Conservation (phyloP, 1,284 basidiomycete genomes). For the Pseudozyma sp. region DNA sequence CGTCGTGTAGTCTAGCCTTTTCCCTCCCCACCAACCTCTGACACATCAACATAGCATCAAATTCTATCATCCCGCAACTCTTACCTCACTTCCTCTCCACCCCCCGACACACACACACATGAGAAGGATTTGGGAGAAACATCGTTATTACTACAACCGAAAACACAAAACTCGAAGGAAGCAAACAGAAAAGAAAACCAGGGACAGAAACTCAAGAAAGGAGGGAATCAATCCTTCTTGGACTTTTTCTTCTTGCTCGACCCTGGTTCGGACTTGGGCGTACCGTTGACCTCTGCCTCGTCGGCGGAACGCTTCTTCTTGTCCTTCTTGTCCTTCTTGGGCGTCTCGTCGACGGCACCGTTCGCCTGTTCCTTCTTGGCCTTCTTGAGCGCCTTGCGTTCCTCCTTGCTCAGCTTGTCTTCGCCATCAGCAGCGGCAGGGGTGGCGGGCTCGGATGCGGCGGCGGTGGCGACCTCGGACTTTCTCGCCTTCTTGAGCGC, state of each 20-base stretch:
- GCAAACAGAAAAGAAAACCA: background rate
- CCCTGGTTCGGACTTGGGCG: conserved; percentile 49
- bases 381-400: conserved; percentile 55
- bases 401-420: conserved; percentile 57
- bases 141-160: conserved; percentile 43
- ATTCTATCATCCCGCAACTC: no score
- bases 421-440: conserved; percentile 73
- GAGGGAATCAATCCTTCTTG: conserved; percentile 37
- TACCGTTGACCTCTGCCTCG: conserved; percentile 49
- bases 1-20: conserved; percentile 45
- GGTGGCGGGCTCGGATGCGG: conserved; percentile 36
- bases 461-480: conserved; percentile 22
- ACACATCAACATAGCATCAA: background rate
- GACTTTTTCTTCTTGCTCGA: conserved; percentile 63
- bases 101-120: no score
- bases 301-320: conserved; percentile 60
- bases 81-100: no score
- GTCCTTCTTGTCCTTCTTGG: conserved; percentile 63
- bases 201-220: background rate
- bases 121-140: no score
- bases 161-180: conserved; percentile 1
- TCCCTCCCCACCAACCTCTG: background rate
- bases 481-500: conserved; percentile 56
- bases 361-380: conserved; percentile 49
- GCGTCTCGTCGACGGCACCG: conserved; percentile 30